Percentiles rank a stretch among this genome's conserved stretches.
Conservation (phyloP, 768 basidiomycete genomes). For the Lepiota venenata region DNA sequence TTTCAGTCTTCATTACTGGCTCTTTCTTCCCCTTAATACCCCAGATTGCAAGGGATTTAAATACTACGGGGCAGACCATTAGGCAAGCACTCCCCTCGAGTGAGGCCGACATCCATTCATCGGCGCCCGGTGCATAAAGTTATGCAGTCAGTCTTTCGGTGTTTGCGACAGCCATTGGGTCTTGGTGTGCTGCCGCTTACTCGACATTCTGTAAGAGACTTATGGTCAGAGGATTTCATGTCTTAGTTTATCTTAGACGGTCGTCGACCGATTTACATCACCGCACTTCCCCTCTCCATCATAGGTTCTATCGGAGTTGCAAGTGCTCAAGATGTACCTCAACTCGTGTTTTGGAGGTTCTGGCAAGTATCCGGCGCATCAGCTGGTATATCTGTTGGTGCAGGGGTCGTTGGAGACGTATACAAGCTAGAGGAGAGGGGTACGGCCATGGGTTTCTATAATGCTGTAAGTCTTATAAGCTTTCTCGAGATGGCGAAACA, state of each 20-base stretch:
- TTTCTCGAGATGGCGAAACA: no score
- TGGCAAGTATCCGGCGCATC: slow-evolving; percentile 67
- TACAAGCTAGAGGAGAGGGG: slow-evolving; percentile 62
- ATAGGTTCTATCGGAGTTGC: slow-evolving; percentile 63
- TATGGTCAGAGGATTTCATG: neutral
- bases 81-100: neutral
- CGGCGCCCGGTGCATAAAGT: slow-evolving; percentile 15
- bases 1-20: slow-evolving; percentile 12
- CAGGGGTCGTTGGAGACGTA: slow-evolving; percentile 64
- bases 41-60: slow-evolving; percentile 14
- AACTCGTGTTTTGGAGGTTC: slow-evolving; percentile 59
- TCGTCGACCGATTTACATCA: slow-evolving; percentile 57
- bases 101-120: neutral
- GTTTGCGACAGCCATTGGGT: slow-evolving; percentile 29
- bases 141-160: slow-evolving; percentile 33
- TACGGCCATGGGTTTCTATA: slow-evolving; percentile 56
- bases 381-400: slow-evolving; percentile 50
- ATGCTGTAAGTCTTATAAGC: slow-evolving; percentile 34
- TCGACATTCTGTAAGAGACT: slow-evolving; percentile 33
- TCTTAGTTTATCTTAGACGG: slow-evolving; percentile 46
- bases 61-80: slow-evolving; percentile 10
- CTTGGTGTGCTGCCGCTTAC: slow-evolving; percentile 29
- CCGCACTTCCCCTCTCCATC: slow-evolving; percentile 54
- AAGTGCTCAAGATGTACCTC: slow-evolving; percentile 33
- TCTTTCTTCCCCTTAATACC: slow-evolving; percentile 16